These are phyloP conservation scores for Globisporangium megalacanthum DNA, from an alignment of 352 stramenopile species.

Conservation along the genomic window DNA sequence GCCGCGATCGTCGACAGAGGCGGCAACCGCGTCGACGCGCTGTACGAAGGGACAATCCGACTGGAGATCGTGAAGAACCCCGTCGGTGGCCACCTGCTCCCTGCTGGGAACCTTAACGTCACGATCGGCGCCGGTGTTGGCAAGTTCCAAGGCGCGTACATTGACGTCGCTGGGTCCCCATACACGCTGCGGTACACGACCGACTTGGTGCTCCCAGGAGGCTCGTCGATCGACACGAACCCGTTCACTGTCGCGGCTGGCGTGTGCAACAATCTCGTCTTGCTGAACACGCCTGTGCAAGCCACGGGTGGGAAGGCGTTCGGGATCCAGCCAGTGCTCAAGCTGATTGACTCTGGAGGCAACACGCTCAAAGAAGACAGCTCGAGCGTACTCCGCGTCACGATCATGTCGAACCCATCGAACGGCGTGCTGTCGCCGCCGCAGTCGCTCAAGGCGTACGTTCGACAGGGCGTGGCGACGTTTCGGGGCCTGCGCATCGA, in stretches of 20 bases:
- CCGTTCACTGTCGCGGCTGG: conserved; percentile 70
- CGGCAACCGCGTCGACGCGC: conserved; percentile 49
- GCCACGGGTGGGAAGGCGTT: conserved; percentile 71
- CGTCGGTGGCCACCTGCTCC: conserved; percentile 40
- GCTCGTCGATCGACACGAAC: conserved; percentile 57
- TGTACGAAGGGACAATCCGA: conserved; percentile 45
- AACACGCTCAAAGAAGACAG: conserved; percentile 65
- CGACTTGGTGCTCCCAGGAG: conserved; percentile 44
- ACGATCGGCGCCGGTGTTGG: conserved; percentile 47
- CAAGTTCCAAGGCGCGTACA: conserved; percentile 59
- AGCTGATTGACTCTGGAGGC: conserved; percentile 66
- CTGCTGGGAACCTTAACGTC: conserved; percentile 35
- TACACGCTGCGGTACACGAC: conserved; percentile 73
- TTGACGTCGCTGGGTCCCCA: conserved; percentile 71
- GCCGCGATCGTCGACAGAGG: conserved; percentile 74
- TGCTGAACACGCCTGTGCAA: conserved; percentile 30
- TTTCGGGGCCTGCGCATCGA: conserved; percentile 78
- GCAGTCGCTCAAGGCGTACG: conserved; percentile 29
- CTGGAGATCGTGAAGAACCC: conserved; percentile 72
- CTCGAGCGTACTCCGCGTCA: conserved; percentile 53
- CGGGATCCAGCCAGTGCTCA: conserved; percentile 66
- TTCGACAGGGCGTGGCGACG: conserved; percentile 47
- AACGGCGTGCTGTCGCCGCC: conserved; percentile 37
- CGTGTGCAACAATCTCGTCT: conserved; percentile 40
- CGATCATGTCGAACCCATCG: conserved; percentile 72